Conservation (phyloP, 148 eudicot genomes). For the Spergularia bocconei region DNA sequence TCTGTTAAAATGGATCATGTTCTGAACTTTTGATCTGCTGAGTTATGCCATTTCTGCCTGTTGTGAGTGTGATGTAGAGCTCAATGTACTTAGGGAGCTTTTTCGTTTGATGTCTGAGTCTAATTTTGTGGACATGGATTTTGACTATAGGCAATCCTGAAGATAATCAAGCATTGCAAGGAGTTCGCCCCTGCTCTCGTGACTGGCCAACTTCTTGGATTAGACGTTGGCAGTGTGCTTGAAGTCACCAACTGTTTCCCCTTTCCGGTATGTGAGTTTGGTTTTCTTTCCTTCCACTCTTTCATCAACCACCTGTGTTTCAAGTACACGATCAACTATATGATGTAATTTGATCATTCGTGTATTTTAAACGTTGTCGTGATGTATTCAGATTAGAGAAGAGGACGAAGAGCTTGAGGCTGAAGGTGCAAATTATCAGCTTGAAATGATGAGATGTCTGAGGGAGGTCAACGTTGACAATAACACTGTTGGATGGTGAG, state of each 20-base stretch:
- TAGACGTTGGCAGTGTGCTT: conserved; percentile 97
- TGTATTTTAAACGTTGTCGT: neutral
- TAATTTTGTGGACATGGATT: neutral
- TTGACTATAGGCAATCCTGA: conserved; percentile 72
- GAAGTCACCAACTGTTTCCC: conserved; percentile 98
- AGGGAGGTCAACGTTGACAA: conserved; percentile 99
- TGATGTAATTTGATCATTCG: neutral
- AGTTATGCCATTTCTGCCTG: neutral
- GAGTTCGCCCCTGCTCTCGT: conserved; percentile 91
- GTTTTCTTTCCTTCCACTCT: neutral
- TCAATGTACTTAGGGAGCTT: neutral
- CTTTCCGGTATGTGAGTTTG: conserved; percentile 64
- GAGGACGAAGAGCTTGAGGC: conserved; percentile 98
- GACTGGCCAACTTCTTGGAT: conserved; percentile 94
- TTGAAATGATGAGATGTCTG: conserved; percentile 99
- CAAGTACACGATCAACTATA: neutral
- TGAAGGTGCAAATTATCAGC: conserved; percentile 97
- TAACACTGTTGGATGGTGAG: conserved; percentile 98
- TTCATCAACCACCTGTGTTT: neutral
- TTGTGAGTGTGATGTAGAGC: neutral
- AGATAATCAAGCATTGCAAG: conserved; percentile 94
- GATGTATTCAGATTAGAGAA: conserved; percentile 57
- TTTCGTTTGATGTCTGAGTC: neutral
- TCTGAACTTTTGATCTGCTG: neutral
- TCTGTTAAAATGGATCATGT: neutral